Evolutionary conservation across 1,284 basidiomycete species (phyloP).

Genomic region (Spongispora temasekensis): DNA sequence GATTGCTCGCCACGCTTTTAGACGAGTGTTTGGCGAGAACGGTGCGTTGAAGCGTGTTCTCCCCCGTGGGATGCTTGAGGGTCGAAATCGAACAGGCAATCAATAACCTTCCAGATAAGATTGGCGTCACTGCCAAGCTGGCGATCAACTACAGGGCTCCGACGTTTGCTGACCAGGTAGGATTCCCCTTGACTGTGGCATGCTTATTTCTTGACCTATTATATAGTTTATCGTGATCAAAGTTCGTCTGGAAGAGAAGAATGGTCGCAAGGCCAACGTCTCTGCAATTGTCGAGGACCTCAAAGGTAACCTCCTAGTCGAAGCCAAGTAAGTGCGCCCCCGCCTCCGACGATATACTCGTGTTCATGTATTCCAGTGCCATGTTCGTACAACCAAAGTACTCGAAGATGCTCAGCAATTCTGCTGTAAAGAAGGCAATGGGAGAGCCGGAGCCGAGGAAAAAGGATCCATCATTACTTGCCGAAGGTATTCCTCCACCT

Average conservation of each 20-base stretch:
- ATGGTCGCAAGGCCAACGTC: constrained; percentile 79
- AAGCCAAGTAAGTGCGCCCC: constrained; percentile 71
- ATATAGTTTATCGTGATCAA: constrained; percentile 71
- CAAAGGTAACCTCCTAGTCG: constrained; percentile 76
- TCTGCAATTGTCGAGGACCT: constrained; percentile 75
- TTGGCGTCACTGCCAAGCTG: constrained; percentile 91
- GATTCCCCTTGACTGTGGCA: constrained; percentile 3
- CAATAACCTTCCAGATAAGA: constrained; percentile 80
- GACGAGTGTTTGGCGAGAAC: constrained; percentile 87
- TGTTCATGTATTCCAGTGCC: constrained; percentile 43
- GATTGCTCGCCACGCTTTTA: constrained; percentile 85
- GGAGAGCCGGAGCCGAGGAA: constrained; percentile 43
- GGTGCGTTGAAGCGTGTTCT: constrained; percentile 42
- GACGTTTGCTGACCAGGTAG: constrained; percentile 81
- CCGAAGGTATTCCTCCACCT: constrained; percentile 30
- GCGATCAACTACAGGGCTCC: constrained; percentile 79
- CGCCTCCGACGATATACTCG: neutral
- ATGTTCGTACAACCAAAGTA: constrained; percentile 86
- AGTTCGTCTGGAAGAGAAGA: constrained; percentile 60
- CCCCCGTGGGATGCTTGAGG: constrained; percentile 6
- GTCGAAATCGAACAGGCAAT: constrained; percentile 59
- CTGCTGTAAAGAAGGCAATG: constrained; percentile 47
- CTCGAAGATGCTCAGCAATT: constrained; percentile 67
- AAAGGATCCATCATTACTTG: constrained; percentile 25
- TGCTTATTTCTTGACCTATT: constrained; percentile 3